Conservation (phyloP, 495 filamentous ascomycete genomes). For the Penicillium verhagenii region DNA sequence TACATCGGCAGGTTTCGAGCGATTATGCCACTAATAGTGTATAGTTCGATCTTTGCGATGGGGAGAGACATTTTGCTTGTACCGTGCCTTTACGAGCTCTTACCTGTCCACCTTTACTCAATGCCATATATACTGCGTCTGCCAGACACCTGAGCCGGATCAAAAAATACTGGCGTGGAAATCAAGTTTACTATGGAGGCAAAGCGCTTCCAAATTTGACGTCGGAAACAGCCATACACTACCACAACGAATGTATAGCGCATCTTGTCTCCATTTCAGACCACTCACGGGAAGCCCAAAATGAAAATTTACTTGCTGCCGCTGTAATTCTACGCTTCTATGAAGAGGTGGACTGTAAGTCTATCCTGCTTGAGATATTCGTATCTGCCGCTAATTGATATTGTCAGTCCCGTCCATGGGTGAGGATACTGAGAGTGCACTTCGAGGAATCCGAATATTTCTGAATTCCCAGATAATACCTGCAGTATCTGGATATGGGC, state of each 20-base stretch:
- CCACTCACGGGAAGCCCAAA: slow-evolving; percentile 15
- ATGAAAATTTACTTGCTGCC: slow-evolving; percentile 30
- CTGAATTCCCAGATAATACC: slow-evolving; percentile 12
- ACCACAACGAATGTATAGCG: slow-evolving; percentile 29
- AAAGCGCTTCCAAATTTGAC: slow-evolving; percentile 19
- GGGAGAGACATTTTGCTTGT: slow-evolving; percentile 30
- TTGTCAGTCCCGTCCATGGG: slow-evolving; percentile 11
- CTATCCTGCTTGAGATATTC: neutral
- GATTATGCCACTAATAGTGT: neutral
- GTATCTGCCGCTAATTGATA: neutral
- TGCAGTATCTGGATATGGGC: slow-evolving; percentile 15
- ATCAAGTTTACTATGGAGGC: slow-evolving; percentile 18
- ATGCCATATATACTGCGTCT: slow-evolving; percentile 33
- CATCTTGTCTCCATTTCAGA: slow-evolving; percentile 19
- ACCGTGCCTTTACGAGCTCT: slow-evolving; percentile 30
- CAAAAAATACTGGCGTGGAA: slow-evolving; percentile 17
- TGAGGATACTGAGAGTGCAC: slow-evolving; percentile 13
- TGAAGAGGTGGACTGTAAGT: slow-evolving; percentile 32
- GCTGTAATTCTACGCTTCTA: slow-evolving; percentile 35
- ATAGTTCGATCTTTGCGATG: slow-evolving; percentile 27
- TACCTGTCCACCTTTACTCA: slow-evolving; percentile 29
- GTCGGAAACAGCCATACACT: slow-evolving; percentile 23
- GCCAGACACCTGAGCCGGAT: slow-evolving; percentile 27
- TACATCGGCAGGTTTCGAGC: too few relatives aligned
- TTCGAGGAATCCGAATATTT: slow-evolving; percentile 17